Percentiles rank a stretch among this genome's conserved stretches.
phyloP scores from a whole-genome alignment of 768 basidiomycete species.

The Suillus variegatus region DNA sequence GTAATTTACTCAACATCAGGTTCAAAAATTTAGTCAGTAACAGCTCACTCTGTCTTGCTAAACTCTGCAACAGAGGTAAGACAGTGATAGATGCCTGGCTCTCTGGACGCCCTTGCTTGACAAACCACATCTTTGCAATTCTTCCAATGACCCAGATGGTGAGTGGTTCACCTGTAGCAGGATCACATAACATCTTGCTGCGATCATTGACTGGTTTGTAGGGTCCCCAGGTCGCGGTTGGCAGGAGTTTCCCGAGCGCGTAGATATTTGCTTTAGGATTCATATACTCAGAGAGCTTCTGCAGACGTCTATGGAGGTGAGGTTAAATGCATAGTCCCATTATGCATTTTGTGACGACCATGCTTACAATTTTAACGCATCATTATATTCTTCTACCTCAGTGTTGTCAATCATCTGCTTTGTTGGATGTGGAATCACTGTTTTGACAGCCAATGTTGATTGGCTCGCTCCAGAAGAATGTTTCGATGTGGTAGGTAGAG shows the following conservation, averaged over 20 bases:
- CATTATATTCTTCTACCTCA: too few species aligned
- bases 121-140: background rate
- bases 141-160: background rate
- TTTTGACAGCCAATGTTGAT: too few species aligned
- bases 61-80: background rate
- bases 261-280: background rate
- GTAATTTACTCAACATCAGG: background rate
- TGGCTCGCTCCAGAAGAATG: too few species aligned
- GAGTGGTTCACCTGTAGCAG: background rate
- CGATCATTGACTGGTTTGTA: background rate
- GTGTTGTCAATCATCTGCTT: too few species aligned
- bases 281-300: background rate
- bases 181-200: background rate
- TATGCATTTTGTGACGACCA: too few species aligned
- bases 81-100: background rate
- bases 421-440: too few species aligned
- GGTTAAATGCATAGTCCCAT: too few species aligned
- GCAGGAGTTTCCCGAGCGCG: background rate
- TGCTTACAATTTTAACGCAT: too few species aligned
- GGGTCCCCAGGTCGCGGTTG: background rate
- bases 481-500: too few species aligned
- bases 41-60: fast-evolving
- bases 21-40: background rate
- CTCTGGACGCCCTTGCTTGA: background rate
- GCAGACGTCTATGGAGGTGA: too few species aligned